Percentiles rank a stretch among this genome's conserved stretches.
Evolutionary conservation across 768 basidiomycete genomes (phyloP).

Genomic region (Tricholoma furcatifolium): DNA sequence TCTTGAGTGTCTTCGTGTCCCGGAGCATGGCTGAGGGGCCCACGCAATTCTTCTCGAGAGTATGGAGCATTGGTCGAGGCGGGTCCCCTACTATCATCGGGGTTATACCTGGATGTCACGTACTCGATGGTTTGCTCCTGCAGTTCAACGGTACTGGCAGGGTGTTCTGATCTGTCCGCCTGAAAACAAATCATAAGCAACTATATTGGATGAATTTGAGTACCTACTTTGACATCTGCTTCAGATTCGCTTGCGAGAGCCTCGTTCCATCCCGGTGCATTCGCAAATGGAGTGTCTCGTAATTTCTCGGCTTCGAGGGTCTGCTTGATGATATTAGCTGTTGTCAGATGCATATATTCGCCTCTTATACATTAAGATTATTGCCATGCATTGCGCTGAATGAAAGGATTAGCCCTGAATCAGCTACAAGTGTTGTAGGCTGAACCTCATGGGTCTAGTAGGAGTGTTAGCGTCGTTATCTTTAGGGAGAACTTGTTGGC

Average conservation of each 20-base stretch:
- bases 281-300: constrained; percentile 48
- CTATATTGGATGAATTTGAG: not conserved
- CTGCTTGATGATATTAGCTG: constrained; percentile 23
- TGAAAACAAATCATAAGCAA: constrained; percentile 14
- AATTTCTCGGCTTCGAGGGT: constrained; percentile 52
- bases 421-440: not conserved
- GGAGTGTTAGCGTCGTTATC: constrained; percentile 2
- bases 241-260: constrained; percentile 61
- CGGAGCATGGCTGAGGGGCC: constrained; percentile 38
- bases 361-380: constrained; percentile 44
- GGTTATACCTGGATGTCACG: constrained; percentile 35
- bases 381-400: constrained; percentile 59
- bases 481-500: not conserved
- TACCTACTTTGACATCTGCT: constrained; percentile 57
- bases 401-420: constrained; percentile 12
- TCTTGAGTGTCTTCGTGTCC: constrained; percentile 26
- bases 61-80: constrained; percentile 33
- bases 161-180: constrained; percentile 37
- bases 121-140: constrained; percentile 43
- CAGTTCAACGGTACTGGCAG: constrained; percentile 29
- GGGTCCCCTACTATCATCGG: constrained; percentile 31
- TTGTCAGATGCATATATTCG: not conserved
- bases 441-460: constrained; percentile 26
- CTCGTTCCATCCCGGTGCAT: constrained; percentile 76
- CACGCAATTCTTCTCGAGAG: constrained; percentile 41